phyloP scores from a whole-genome alignment of 176 grass and related monocot species.

The bread wheat (Triticum aestivum) region IWGSC_CS_RefSeq_v2.1 NC_057794.1:458758525-458759024 shows the following conservation, averaged over 20 bases:
- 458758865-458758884: neutral
- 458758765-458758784: neutral
- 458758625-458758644: neutral
- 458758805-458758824: neutral
- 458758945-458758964: constrained; percentile 4
- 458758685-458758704: no score
- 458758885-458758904: neutral
- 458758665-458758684: no score
- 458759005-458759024: constrained; percentile 3
- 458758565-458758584: neutral
- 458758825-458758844: neutral
- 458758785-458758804: neutral
- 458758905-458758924: neutral
- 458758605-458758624: no score
- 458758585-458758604: no score
- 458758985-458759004: neutral
- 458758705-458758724: neutral
- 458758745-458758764: neutral
- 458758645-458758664: neutral
- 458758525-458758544: neutral
- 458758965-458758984: neutral
- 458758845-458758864: neutral
- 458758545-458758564: neutral
- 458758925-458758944: neutral
- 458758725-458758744: neutral